Evolutionary conservation across 345 rosid species (phyloP).

Genomic region (Hevea brasiliensis): DNA sequence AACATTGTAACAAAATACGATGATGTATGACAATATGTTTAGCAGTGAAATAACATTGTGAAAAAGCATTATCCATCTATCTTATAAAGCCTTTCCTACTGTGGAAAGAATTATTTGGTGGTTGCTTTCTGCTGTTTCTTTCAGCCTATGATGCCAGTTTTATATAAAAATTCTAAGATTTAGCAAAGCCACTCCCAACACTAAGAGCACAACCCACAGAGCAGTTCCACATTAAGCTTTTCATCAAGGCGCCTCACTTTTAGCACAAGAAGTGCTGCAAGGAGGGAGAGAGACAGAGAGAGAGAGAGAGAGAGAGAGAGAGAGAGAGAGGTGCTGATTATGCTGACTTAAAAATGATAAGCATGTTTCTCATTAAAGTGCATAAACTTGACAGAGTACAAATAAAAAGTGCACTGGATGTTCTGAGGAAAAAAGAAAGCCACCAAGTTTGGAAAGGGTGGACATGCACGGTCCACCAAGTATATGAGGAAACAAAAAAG

Average conservation of each 20-base stretch:
- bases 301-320: no score
- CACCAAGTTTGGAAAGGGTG: no score
- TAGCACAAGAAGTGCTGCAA: not conserved
- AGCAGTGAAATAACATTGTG: constrained; percentile 3
- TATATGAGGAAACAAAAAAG: not conserved
- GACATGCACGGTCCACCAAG: no score
- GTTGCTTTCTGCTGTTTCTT: not conserved
- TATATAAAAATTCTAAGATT: not conserved
- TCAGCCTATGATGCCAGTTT: no score
- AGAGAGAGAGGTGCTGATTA: not conserved
- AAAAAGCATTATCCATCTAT: not conserved
- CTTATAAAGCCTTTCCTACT: not conserved
- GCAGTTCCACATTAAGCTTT: not conserved
- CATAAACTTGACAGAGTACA: not conserved
- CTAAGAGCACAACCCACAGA: not conserved
- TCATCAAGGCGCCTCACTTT: not conserved
- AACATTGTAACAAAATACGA: not conserved
- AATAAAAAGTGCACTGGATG: not conserved
- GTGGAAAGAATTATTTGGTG: not conserved
- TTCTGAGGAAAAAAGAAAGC: no score
- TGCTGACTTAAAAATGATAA: not conserved
- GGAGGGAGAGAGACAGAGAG: not conserved
- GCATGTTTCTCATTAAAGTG: not conserved
- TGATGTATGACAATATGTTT: no score
- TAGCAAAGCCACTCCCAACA: not conserved